Evolutionary conservation across 352 stramenopile species (phyloP).

Genomic region (Globisporangium apiculatum): DNA sequence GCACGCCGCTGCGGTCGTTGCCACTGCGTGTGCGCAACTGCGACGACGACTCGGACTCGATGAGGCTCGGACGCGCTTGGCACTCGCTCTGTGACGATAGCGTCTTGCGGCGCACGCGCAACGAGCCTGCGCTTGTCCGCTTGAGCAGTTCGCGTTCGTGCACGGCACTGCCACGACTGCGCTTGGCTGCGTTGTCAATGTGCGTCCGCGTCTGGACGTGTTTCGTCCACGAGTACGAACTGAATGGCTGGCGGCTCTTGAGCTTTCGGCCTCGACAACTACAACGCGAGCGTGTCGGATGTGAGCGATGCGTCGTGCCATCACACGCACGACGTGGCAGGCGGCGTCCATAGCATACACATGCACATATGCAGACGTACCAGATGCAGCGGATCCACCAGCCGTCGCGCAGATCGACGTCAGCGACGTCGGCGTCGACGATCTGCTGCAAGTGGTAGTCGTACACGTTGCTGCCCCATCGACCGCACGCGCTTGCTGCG

Average conservation of each 20-base stretch:
- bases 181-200: constrained; percentile 7
- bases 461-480: constrained; percentile 39
- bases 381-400: constrained; percentile 48
- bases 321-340: background rate
- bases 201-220: constrained; percentile 14
- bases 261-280: constrained; percentile 34
- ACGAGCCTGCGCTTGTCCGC: background rate
- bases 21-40: constrained; percentile 15
- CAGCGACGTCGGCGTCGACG: constrained; percentile 24
- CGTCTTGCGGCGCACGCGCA: background rate
- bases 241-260: constrained; percentile 21
- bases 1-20: constrained; percentile 22
- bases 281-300: too few species aligned
- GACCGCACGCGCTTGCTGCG: background rate
- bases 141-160: background rate
- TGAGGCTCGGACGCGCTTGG: background rate
- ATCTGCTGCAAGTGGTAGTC: constrained; percentile 37
- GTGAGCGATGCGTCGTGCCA: background rate
- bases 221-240: constrained; percentile 26
- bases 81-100: background rate
- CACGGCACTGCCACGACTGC: background rate
- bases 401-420: constrained; percentile 35
- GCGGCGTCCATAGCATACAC: background rate
- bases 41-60: constrained; percentile 16
- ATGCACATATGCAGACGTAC: constrained; percentile 9